Evolutionary conservation across 768 basidiomycete genomes (phyloP).

Genomic region (Leccinellum albellum): DNA sequence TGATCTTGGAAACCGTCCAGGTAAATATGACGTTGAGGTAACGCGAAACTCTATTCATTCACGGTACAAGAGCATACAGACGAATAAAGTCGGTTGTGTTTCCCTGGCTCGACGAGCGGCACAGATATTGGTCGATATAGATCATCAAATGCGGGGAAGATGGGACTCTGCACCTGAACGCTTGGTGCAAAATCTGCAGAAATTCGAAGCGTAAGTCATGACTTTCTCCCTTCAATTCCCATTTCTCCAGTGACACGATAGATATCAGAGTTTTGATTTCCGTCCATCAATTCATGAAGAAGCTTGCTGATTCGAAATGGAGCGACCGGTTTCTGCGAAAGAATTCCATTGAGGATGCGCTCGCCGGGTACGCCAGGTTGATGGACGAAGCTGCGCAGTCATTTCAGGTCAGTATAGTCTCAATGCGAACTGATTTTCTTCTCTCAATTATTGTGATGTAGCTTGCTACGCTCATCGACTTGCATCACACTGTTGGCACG

Average conservation of each 20-base stretch:
- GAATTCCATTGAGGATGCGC: constrained; percentile 37
- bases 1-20: constrained; percentile 45
- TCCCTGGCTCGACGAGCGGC: constrained; percentile 40
- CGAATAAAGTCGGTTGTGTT: constrained; percentile 39
- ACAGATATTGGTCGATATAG: constrained; percentile 40
- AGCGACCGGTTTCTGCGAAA: constrained; percentile 38
- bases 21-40: constrained; percentile 19
- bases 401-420: constrained; percentile 37
- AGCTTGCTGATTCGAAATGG: constrained; percentile 40
- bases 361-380: constrained; percentile 31
- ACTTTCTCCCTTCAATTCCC: background rate
- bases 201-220: constrained; percentile 38
- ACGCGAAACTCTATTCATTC: background rate
- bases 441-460: constrained; percentile 12
- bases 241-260: background rate
- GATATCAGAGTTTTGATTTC: constrained; percentile 34
- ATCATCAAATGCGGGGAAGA: constrained; percentile 42
- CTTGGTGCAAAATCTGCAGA: constrained; percentile 37
- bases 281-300: constrained; percentile 39
- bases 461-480: constrained; percentile 46
- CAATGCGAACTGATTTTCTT: background rate
- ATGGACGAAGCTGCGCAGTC: constrained; percentile 45
- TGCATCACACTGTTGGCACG: constrained; percentile 39
- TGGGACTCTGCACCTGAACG: constrained; percentile 42
- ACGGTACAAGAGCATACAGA: constrained; percentile 26